These are phyloP conservation scores for Globisporangium sylvaticum DNA, from an alignment of 352 stramenopile genomes.

Conservation along the genomic window DNA sequence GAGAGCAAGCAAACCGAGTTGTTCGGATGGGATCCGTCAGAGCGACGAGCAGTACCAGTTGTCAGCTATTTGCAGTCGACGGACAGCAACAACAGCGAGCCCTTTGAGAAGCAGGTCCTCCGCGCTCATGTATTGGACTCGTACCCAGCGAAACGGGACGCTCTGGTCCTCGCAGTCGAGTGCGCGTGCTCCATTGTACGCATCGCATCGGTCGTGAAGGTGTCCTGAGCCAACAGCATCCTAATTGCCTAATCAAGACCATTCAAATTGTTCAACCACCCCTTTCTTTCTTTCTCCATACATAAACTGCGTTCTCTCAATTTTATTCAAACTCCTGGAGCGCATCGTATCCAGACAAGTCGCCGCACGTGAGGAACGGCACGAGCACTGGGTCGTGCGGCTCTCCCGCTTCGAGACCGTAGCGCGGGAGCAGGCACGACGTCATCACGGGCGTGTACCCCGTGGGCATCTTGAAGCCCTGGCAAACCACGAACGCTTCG, in stretches of 20 bases:
- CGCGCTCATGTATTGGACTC: constrained; percentile 39
- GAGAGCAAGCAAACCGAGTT: constrained; percentile 12
- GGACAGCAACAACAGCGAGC: neutral
- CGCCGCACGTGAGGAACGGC: constrained; percentile 90
- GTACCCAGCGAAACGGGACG: constrained; percentile 39
- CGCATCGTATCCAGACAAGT: constrained; percentile 90
- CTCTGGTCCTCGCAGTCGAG: constrained; percentile 39
- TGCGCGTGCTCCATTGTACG: constrained; percentile 32
- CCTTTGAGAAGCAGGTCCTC: constrained; percentile 21
- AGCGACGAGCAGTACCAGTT: constrained; percentile 18
- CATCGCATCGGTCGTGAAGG: constrained; percentile 35
- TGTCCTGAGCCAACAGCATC: constrained; percentile 15
- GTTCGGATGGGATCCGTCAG: constrained; percentile 40
- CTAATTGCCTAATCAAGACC: neutral
- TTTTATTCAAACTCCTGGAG: constrained; percentile 47
- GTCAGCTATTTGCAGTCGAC: constrained; percentile 13
- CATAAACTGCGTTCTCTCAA: neutral
- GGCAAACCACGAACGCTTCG: constrained; percentile 96
- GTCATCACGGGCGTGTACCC: constrained; percentile 87
- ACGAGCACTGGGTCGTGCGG: constrained; percentile 68
- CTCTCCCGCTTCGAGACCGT: constrained; percentile 45
- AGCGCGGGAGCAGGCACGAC: constrained; percentile 65
- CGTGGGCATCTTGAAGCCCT: constrained; percentile 86
- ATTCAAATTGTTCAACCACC: too few species aligned
- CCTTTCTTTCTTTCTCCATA: constrained; percentile 2